Evolutionary conservation across 2,329 filamentous ascomycete genomes (phyloP).

Genomic region (Chaetothyriales sp.): DNA sequence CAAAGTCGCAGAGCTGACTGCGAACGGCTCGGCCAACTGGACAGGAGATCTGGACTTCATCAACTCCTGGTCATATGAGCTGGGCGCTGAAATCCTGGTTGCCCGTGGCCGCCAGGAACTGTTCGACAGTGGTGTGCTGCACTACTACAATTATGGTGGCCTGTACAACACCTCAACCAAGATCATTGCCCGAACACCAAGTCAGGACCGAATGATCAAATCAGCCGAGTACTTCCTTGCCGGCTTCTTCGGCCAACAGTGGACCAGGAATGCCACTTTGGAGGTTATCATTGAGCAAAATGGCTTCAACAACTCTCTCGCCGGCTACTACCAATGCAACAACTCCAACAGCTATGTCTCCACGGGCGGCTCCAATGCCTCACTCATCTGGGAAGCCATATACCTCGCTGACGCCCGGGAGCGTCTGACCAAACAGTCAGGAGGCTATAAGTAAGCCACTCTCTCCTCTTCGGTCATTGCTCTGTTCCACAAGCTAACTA

Average conservation of each 20-base stretch:
- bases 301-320: slow-evolving; percentile 55
- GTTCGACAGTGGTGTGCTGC: slow-evolving; percentile 53
- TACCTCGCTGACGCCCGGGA: slow-evolving; percentile 52
- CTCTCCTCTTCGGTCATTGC: neutral
- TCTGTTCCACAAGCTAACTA: neutral
- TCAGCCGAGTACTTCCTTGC: slow-evolving; percentile 64
- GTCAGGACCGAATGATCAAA: slow-evolving; percentile 63
- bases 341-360: slow-evolving; percentile 39
- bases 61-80: slow-evolving; percentile 51
- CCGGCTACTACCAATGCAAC: slow-evolving; percentile 49
- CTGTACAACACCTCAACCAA: slow-evolving; percentile 54
- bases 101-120: slow-evolving; percentile 58
- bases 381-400: slow-evolving; percentile 42
- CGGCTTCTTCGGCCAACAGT: slow-evolving; percentile 63
- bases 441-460: slow-evolving; percentile 33
- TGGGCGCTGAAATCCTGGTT: slow-evolving; percentile 58
- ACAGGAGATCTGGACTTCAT: slow-evolving; percentile 49
- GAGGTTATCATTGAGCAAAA: slow-evolving; percentile 52
- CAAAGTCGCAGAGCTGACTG: slow-evolving; percentile 40
- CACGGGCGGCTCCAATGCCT: slow-evolving; percentile 38
- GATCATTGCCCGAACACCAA: slow-evolving; percentile 58
- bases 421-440: slow-evolving; percentile 42
- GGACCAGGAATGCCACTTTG: slow-evolving; percentile 57
- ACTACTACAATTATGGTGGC: slow-evolving; percentile 57
- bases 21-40: slow-evolving; percentile 37